phyloP scores from a whole-genome alignment of 345 rosid species.

The Zanthoxylum bungeanum region DNA sequence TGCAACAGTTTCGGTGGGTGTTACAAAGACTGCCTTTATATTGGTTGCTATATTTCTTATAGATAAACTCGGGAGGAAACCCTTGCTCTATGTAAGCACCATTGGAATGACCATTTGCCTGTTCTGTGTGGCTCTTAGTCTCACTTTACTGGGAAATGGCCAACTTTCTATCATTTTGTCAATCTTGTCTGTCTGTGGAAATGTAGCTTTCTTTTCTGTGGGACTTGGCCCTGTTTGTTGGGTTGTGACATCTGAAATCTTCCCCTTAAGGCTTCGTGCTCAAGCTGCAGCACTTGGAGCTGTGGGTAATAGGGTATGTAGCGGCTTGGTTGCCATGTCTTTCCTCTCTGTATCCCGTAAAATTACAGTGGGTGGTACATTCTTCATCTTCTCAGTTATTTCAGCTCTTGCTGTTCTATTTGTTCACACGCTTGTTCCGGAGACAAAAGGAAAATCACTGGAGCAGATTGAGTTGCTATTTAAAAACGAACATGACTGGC shows the following conservation, averaged over 20 bases:
- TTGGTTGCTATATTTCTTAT: conserved; percentile 63
- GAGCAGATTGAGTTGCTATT: conserved; percentile 73
- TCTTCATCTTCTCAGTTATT: conserved; percentile 49
- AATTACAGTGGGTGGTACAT: conserved; percentile 65
- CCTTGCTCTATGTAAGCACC: too few species aligned
- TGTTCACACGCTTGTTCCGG: conserved; percentile 60
- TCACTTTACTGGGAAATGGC: conserved; percentile 49
- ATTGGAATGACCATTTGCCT: conserved; percentile 78
- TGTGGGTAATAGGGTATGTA: conserved; percentile 70
- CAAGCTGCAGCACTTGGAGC: conserved; percentile 82
- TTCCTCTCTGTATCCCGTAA: conserved; percentile 61
- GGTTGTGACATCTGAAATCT: conserved; percentile 82
- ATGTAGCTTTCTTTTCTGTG: conserved; percentile 78
- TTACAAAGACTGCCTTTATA: conserved; percentile 61
- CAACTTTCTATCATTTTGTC: conserved; percentile 40
- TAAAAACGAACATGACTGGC: conserved; percentile 32
- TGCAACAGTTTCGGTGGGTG: conserved; percentile 75
- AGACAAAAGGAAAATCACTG: conserved; percentile 76
- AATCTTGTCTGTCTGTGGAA: conserved; percentile 60
- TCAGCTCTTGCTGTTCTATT: conserved; percentile 65
- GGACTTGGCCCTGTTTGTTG: conserved; percentile 84
- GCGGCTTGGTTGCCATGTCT: conserved; percentile 79
- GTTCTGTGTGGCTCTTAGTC: conserved; percentile 52
- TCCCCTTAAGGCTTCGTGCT: conserved; percentile 70
- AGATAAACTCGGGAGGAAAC: conserved; percentile 71